Percentiles rank a stretch among this genome's conserved stretches.
Evolutionary conservation across 768 basidiomycete genomes (phyloP).

Genomic region (Postia placenta): DNA sequence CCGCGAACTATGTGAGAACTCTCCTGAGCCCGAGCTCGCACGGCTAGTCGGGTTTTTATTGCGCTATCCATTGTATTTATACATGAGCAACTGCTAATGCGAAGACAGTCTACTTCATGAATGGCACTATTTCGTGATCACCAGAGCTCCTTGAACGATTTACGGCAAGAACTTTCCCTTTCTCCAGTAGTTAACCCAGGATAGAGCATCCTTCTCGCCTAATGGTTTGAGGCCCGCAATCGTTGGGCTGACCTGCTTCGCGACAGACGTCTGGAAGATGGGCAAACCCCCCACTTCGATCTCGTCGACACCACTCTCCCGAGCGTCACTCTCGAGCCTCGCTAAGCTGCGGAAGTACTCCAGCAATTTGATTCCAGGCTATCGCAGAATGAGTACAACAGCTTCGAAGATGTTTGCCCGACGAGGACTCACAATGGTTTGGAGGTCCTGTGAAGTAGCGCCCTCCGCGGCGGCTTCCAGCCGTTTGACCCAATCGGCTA

Average conservation of each 20-base stretch:
- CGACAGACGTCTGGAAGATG: slow-evolving; percentile 8
- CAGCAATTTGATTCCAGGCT: slow-evolving; percentile 5
- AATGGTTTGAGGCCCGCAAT: slow-evolving; percentile 8
- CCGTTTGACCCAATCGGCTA: background rate
- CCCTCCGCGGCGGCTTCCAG: background rate
- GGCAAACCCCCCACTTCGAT: slow-evolving; percentile 4
- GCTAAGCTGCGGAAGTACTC: slow-evolving; percentile 1
- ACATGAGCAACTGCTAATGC: too few relatives aligned
- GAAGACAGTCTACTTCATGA: too few relatives aligned
- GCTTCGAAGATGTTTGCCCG: background rate
- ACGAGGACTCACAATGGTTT: background rate
- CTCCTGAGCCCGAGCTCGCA: too few relatives aligned
- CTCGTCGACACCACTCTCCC: background rate
- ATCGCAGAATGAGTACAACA: too few relatives aligned
- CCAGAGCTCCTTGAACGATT: too few relatives aligned
- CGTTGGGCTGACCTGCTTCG: slow-evolving; percentile 5
- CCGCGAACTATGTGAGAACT: too few relatives aligned
- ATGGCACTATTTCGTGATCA: too few relatives aligned
- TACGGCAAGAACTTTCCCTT: slow-evolving; percentile 6
- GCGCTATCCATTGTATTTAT: too few relatives aligned
- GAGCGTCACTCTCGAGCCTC: background rate
- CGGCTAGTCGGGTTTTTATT: too few relatives aligned
- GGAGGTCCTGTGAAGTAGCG: background rate
- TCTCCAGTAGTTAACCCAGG: slow-evolving; percentile 12
- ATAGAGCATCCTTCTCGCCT: slow-evolving; percentile 10